Conservation (phyloP, 2,329 filamentous ascomycete genomes). For the Dactylonectria macrodidyma region DNA sequence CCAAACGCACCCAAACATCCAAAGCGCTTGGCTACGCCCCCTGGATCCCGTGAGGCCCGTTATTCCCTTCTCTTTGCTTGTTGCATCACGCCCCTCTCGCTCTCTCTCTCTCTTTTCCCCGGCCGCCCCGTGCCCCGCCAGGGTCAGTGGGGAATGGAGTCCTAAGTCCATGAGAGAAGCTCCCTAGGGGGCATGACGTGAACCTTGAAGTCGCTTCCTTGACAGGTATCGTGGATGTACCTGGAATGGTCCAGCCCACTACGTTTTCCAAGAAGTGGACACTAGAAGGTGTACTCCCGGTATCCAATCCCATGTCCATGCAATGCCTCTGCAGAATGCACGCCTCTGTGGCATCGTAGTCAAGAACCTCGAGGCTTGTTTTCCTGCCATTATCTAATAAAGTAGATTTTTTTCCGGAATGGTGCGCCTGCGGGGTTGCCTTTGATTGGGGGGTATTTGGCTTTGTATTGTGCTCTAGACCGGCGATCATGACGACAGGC, state of each 20-base stretch:
- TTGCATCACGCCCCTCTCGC: constrained; percentile 21
- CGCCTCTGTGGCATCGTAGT: constrained; percentile 21
- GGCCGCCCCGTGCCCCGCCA: constrained; percentile 40
- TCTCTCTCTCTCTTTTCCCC: constrained; percentile 12
- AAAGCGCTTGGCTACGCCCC: neutral
- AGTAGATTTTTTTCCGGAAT: constrained; percentile 30
- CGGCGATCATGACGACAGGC: constrained; percentile 47
- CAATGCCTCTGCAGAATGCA: constrained; percentile 11
- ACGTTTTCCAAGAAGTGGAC: constrained; percentile 1
- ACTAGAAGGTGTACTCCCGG: constrained; percentile 11
- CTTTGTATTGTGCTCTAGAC: constrained; percentile 17
- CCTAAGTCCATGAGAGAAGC: constrained; percentile 11
- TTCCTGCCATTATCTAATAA: constrained; percentile 31
- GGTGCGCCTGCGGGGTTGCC: constrained; percentile 21
- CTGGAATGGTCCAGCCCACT: constrained; percentile 23
- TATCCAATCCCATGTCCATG: neutral
- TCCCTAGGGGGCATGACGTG: constrained; percentile 7
- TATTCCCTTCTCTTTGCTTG: constrained; percentile 1
- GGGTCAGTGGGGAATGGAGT: constrained; percentile 12
- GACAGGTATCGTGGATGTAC: constrained; percentile 31
- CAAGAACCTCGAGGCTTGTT: constrained; percentile 26
- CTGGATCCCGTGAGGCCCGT: constrained; percentile 8
- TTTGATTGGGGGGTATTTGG: constrained; percentile 23
- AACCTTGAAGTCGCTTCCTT: constrained; percentile 25
- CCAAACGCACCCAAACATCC: constrained; percentile 2